Base-by-base conservation (phyloP, 2,329 filamentous ascomycete species). In the Ambrosiella cleistominuta region DNA sequence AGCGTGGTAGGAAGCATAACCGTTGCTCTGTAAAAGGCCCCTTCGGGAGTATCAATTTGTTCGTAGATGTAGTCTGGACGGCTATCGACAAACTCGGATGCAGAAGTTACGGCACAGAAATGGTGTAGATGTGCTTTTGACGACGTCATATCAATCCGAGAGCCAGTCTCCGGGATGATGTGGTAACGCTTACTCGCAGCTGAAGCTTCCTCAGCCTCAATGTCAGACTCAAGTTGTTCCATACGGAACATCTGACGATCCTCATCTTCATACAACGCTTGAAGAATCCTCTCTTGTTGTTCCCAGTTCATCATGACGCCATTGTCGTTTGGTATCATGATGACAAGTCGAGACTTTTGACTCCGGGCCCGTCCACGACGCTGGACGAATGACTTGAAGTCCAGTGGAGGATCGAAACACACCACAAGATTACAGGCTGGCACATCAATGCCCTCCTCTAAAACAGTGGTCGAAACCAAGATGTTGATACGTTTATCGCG, bases 81-180 rank as follows among this genome's bases (percentile, higher is more conserved):
- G 15, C 71, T 71, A 63, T 89, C 80, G 6, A 82, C 74, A 65
- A 82, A 87, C 35, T 79, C 76, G 0, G 72, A 72, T 0, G 71
- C 70, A 0, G 78, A 75, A 0, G 89, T 67, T 0, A 76, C 75
- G 0, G 74, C 71, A 67, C 90, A 96, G 64, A 96, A 94, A 68
- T 95, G 88, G 52, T 86, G 74, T 1, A 97, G 75, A 67, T 93
- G 88, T n/a, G 75, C 69, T 53, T 83, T 79, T 0, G 88, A 85
- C 63, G 86, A 86, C 42, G 86, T 78, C 1, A 88, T 74, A 9
- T 85, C 85, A 12, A 96, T 70, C 11, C 80, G 69, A 0, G 87
- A 88, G 3, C 82, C 71, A 0, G 74, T 77, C 19, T 67, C 62
- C 19, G 70, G 61, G 4, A 77, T 68, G 13, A 64, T 63, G 51